Base-by-base conservation (phyloP, 2,329 filamentous ascomycete species). In the Parastagonospora nodorum region DNA sequence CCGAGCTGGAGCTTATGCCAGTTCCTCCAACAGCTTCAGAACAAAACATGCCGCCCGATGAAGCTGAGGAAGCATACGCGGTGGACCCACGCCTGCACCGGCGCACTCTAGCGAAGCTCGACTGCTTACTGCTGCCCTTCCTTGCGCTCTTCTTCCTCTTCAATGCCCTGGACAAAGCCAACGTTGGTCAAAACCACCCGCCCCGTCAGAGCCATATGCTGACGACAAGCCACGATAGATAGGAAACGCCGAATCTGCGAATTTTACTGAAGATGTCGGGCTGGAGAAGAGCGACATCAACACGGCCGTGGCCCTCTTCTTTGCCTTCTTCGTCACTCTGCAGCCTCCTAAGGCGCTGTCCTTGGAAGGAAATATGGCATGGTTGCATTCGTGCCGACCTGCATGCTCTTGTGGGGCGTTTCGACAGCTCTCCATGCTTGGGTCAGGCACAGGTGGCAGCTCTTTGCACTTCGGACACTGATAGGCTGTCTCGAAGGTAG, bases 251-350 rank as follows among this genome's bases (percentile, higher is more conserved):
- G 80, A 82, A 52, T 81, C 79, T 6, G 84, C 84, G 19, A 81
- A 87, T 54, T 85, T 85, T 64, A 85, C 82, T 0, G 66, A 69
- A 35, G 82, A 85, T 57, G 78, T 82, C 24, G 82, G 82, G 0
- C 73, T 83, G 1, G 68, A 69, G 3, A 75, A 76, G n/a, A 71
- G 73, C 32, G 82, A 84, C 58, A 66, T 86, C 47, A 84, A 85
- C 57, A 76, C 77, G 4, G 80, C 82, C 2, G 78, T 84, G 8
- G 80, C 81, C 16, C 75, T 80, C 45, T 85, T 85, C 75, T 85
- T 83, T 62, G 75, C 78, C 57, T 81, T 82, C 49, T 85, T 85
- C 58, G 82, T 86, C n/a, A 58, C 79, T 0, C 72, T 85, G 10
- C 83, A 85, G 57, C 82, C 83, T 0, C 68, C 81, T n/a, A n/a